Percentiles rank a stretch among this genome's conserved stretches.
Evolutionary conservation across 2,329 filamentous ascomycete species (phyloP).

Genomic region (Xylaria sp.): DNA sequence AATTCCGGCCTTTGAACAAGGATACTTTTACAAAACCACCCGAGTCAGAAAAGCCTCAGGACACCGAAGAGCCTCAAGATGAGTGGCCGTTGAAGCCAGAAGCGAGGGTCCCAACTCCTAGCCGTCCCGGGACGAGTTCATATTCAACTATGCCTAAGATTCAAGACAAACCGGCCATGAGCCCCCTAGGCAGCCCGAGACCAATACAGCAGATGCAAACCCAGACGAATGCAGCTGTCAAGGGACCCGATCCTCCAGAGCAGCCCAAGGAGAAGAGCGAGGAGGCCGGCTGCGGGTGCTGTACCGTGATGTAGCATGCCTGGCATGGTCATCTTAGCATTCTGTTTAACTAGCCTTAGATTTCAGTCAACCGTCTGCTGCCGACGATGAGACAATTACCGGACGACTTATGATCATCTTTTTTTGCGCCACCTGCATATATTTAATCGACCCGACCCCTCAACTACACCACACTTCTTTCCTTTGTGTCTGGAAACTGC

Average conservation of each 20-base stretch:
- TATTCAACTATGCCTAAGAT: conserved; percentile 75
- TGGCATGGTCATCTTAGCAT: conserved; percentile 34
- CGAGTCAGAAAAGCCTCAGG: conserved; percentile 56
- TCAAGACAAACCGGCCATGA: conserved; percentile 56
- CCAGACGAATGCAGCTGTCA: conserved; percentile 55
- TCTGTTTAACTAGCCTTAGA: conserved; percentile 25
- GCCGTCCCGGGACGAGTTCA: conserved; percentile 59
- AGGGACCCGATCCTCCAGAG: conserved; percentile 65
- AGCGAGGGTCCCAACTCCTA: conserved; percentile 61
- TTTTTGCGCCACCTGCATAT: conserved; percentile 38
- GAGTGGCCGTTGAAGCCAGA: conserved; percentile 71
- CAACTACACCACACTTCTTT: conserved; percentile 39
- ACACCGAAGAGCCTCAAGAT: conserved; percentile 52
- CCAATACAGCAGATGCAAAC: conserved; percentile 58
- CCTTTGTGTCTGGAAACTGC: conserved; percentile 39
- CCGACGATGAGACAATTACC: conserved; percentile 13
- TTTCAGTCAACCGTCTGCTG: conserved; percentile 22
- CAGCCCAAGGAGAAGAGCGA: conserved; percentile 61
- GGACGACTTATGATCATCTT: conserved; percentile 29
- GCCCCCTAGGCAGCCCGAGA: conserved; percentile 59
- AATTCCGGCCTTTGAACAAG: conserved; percentile 85
- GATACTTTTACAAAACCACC: conserved; percentile 63
- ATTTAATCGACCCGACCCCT: conserved; percentile 36
- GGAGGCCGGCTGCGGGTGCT: conserved; percentile 74
- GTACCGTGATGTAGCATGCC: conserved; percentile 75